Base-by-base conservation (phyloP, 2,329 filamentous ascomycete genomes). In the Paracoccidioides brasiliensis region DNA sequence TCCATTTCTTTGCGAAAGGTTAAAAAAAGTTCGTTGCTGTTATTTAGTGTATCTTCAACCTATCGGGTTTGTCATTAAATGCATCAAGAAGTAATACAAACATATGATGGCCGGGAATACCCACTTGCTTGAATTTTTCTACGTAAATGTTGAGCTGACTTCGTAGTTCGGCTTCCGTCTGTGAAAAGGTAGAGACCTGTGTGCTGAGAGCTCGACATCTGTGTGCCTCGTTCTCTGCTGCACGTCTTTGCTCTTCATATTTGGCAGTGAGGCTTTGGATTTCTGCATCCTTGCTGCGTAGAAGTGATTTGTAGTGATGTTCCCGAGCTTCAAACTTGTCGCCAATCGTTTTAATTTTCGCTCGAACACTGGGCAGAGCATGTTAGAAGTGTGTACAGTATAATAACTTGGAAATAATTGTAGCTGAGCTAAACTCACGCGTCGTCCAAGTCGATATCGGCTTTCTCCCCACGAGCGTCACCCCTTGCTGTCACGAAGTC, bases 1-100 rank as follows among this genome's bases (percentile, higher is more conserved):
- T 97, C 93, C 90, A 97, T 97, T 73, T 97, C 93, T 74, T 95
- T 96, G 55, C 91, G 83, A 73, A 97, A 97, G 0, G 93, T 96
- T 62, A 96, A 77, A 72, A 97, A 97, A 54, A 97, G 77, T 69
- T 97, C 93, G 75, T 97, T 97, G 72, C 89, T 95, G 69, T 96
- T 97, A 74, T 96, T 97, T 53, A 97, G 80, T 41, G 91, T 97
- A 73, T 97, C 93, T 80, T 97, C 91, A 69, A 97, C 91, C 91
- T 97, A 76, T 71, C 63, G 72, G 68, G 69, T 72, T 60, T 58
- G 59, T 57, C 56, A 59, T 37, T 57, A 64, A 61, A 48, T 52
- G 15, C 22, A 22, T 22, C 22, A 22, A 22, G 22, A 22, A 22
- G 22, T 8, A 42, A 48, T 8, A 56, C 5, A 40, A n/a, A 35